These are phyloP conservation scores for Gleditsia sinensis DNA, from an alignment of 306 rosid genomes.

Conservation along the genomic window DNA sequence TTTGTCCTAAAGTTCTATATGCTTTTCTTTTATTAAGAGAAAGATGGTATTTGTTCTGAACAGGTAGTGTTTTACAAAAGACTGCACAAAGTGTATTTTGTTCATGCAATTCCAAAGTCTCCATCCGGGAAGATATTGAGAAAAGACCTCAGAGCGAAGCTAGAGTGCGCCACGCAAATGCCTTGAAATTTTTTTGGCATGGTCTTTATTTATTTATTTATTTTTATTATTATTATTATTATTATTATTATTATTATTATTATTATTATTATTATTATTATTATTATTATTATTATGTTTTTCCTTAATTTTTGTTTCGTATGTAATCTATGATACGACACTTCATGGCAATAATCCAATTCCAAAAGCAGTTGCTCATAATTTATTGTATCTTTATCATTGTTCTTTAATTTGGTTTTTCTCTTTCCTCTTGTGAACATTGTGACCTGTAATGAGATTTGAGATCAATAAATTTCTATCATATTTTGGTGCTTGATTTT, in stretches of 20 bases:
- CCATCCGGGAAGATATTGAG: conserved; percentile 86
- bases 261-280: conserved; percentile 3
- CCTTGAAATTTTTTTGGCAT: conserved; percentile 20
- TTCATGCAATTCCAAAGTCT: conserved; percentile 83
- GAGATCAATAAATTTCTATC: not conserved
- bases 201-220: conserved; percentile 24
- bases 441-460: conserved; percentile 17
- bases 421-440: not conserved
- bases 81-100: conserved; percentile 69
- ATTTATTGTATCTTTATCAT: conserved; percentile 7
- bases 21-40: no score
- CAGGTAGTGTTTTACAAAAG: conserved; percentile 93
- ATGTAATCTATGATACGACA: conserved; percentile 3
- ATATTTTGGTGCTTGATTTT: no score
- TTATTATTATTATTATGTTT: conserved; percentile 11
- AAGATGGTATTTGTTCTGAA: conserved; percentile 28
- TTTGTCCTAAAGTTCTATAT: no score
- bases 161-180: conserved; percentile 35
- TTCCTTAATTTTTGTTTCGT: not conserved
- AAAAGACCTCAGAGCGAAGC: conserved; percentile 81
- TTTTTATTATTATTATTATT: conserved; percentile 23
- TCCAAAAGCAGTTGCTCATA: conserved; percentile 11
- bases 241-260: conserved; percentile 15
- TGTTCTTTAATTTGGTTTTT: not conserved
- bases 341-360: conserved; percentile 9